Conservation (phyloP, 176 grass and related monocot species). For the Aegilops umbellulata region DNA sequence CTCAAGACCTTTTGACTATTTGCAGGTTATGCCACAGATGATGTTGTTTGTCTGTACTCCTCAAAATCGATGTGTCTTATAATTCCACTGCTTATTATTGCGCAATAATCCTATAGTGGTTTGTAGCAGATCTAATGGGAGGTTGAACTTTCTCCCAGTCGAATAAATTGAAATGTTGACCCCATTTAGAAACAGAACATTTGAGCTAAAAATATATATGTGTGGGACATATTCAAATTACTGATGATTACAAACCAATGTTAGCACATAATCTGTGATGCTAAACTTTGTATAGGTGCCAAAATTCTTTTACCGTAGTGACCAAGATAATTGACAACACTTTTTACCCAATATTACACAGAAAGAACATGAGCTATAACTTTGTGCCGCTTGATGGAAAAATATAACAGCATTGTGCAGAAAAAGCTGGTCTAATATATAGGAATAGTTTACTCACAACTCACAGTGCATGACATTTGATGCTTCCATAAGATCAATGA, state of each 20-base stretch:
- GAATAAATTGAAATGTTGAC: neutral
- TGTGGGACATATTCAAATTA: slow-evolving; percentile 2
- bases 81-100: neutral
- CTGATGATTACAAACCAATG: neutral
- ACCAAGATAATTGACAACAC: too few species aligned
- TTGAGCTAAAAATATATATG: neutral
- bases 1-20: neutral
- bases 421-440: neutral
- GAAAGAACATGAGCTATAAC: too few species aligned
- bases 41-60: neutral
- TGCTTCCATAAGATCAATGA: neutral
- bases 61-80: neutral
- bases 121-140: neutral
- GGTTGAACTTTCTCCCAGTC: neutral
- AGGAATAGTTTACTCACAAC: neutral
- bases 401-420: neutral
- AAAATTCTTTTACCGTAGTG: too few species aligned
- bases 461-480: neutral
- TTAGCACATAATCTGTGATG: too few species aligned
- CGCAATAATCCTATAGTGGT: neutral
- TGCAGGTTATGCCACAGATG: neutral
- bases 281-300: too few species aligned
- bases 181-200: neutral
- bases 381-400: too few species aligned
- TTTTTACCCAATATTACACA: too few species aligned